These are phyloP conservation scores for Beauveria sp. DNA, from an alignment of 2,329 filamentous ascomycete genomes.

Conservation along the genomic window DNA sequence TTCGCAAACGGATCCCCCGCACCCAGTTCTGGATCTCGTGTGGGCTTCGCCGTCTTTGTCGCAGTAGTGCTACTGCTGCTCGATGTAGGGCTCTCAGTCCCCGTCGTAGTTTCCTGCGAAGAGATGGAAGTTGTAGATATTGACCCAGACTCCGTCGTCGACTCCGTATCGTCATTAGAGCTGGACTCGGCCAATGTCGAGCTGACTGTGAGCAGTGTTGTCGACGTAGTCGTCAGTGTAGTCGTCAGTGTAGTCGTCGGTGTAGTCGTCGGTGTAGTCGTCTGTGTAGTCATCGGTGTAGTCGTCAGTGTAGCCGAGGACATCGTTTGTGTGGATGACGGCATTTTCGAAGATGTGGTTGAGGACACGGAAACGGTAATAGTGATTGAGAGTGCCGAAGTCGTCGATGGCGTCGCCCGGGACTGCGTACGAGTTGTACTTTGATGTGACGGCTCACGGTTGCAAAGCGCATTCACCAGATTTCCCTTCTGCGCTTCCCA, in stretches of 20 bases:
- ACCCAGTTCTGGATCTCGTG: neutral
- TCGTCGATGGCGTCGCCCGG: neutral
- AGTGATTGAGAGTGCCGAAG: neutral
- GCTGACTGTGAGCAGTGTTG: neutral
- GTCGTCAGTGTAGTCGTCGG: neutral
- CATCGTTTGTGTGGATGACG: neutral
- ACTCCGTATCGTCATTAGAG: neutral
- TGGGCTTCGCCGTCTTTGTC: neutral
- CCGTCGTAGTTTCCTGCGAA: neutral
- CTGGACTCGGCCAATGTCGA: neutral
- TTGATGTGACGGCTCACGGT: neutral
- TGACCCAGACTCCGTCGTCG: neutral
- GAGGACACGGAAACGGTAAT: neutral
- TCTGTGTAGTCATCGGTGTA: neutral
- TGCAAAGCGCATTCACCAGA: constrained; percentile 30
- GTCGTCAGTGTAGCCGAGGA: neutral
- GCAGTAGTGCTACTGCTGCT: neutral
- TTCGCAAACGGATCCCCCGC: constrained; percentile 8
- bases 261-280: neutral
- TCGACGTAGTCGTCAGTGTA: neutral
- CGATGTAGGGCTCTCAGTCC: neutral
- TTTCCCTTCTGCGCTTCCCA: constrained; percentile 29
- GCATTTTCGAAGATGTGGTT: neutral
- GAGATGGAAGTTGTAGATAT: neutral
- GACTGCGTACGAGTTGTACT: neutral